These are phyloP conservation scores for Trichosporon sp. DNA, from an alignment of 1,284 basidiomycete genomes.

Conservation along the genomic window DNA sequence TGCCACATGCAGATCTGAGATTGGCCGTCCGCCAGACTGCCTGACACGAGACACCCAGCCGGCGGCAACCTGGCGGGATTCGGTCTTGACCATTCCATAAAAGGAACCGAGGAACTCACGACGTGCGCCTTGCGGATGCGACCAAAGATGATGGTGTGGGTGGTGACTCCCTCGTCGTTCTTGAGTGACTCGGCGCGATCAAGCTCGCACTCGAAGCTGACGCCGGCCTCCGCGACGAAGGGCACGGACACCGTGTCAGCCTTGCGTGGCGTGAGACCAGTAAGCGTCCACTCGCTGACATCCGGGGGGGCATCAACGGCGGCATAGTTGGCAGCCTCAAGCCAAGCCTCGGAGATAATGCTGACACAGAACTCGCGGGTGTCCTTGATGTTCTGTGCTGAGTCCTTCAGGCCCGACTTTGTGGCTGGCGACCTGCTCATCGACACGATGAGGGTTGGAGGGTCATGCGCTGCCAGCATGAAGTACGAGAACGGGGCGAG, in stretches of 20 bases:
- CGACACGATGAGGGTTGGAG: slow-evolving; percentile 62
- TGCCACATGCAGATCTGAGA: neutral
- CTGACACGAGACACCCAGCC: neutral
- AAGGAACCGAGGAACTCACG: slow-evolving; percentile 17
- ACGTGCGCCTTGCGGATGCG: slow-evolving; percentile 62
- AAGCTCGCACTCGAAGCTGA: slow-evolving; percentile 67
- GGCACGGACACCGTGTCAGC: slow-evolving; percentile 56
- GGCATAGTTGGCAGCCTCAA: slow-evolving; percentile 65
- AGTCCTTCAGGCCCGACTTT: slow-evolving; percentile 49
- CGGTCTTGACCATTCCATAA: neutral
- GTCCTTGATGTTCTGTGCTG: slow-evolving; percentile 60
- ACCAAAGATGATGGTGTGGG: slow-evolving; percentile 60
- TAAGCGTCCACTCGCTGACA: slow-evolving; percentile 65
- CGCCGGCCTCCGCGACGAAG: slow-evolving; percentile 63
- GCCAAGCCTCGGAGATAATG: slow-evolving; percentile 68
- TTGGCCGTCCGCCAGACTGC: no score
- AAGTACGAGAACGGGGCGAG: slow-evolving; percentile 48
- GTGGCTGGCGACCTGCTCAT: slow-evolving; percentile 36
- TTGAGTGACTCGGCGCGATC: slow-evolving; percentile 57
- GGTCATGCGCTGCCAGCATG: slow-evolving; percentile 55
- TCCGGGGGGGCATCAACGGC: slow-evolving; percentile 61
- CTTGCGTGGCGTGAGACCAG: slow-evolving; percentile 60
- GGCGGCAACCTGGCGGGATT: neutral
- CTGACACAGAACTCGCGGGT: slow-evolving; percentile 68
- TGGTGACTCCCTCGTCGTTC: slow-evolving; percentile 47